Evolutionary conservation across 257 asterid genomes (phyloP).

Genomic region (Echium plantagineum): DNA sequence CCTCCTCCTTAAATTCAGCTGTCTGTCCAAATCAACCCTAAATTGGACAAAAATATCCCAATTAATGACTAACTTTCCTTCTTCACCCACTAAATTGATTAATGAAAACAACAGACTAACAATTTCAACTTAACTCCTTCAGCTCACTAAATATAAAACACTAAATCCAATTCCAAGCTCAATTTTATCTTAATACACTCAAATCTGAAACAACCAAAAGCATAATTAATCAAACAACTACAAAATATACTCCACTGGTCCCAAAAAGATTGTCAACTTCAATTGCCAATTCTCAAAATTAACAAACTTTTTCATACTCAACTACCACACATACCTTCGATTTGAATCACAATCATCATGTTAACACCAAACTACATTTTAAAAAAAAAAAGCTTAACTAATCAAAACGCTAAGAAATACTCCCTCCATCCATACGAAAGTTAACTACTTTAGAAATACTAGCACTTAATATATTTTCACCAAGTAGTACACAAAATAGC

Average conservation of each 20-base stretch:
- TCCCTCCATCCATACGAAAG: too few species aligned
- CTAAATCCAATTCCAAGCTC: constrained; percentile 3
- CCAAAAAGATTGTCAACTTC: too few species aligned
- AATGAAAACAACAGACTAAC: neutral
- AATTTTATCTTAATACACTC: constrained; percentile 5
- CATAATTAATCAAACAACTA: neutral
- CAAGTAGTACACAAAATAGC: neutral
- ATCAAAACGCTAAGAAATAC: too few species aligned
- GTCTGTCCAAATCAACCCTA: neutral
- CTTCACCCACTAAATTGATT: neutral
- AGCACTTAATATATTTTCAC: neutral
- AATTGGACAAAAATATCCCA: neutral
- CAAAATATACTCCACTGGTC: too few species aligned
- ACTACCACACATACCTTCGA: too few species aligned
- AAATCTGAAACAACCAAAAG: constrained; percentile 11
- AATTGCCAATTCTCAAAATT: too few species aligned
- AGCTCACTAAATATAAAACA: neutral
- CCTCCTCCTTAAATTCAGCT: constrained; percentile 5
- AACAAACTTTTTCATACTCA: too few species aligned
- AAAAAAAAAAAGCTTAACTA: too few species aligned
- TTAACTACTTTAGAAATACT: too few species aligned
- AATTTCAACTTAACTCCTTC: neutral
- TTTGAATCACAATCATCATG: too few species aligned
- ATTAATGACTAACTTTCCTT: neutral
- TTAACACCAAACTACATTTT: too few species aligned